Evolutionary conservation across 2,329 filamentous ascomycete genomes (phyloP).

Genomic region (Curvularia eragrostidis): DNA sequence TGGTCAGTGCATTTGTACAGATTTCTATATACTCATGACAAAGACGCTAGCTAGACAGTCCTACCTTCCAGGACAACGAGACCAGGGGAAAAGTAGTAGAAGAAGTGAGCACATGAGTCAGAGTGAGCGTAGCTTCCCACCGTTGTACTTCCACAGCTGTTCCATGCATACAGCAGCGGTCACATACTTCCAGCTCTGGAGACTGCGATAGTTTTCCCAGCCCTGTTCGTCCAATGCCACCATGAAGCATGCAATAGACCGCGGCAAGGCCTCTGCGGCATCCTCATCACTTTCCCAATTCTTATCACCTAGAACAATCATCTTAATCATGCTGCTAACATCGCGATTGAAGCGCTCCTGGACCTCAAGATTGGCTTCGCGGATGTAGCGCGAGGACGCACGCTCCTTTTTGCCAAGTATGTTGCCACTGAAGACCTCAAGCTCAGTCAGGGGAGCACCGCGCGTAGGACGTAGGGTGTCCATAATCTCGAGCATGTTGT

Average conservation of each 20-base stretch:
- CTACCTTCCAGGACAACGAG: neutral
- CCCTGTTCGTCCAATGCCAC: slow-evolving; percentile 49
- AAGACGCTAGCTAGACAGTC: too few species aligned
- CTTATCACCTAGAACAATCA: slow-evolving; percentile 52
- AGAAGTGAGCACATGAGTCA: slow-evolving; percentile 10
- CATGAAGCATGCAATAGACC: slow-evolving; percentile 59
- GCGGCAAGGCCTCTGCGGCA: slow-evolving; percentile 52
- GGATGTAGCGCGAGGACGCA: slow-evolving; percentile 41
- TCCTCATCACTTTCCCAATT: slow-evolving; percentile 36
- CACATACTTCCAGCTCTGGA: slow-evolving; percentile 62
- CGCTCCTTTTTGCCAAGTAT: slow-evolving; percentile 60
- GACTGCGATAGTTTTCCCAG: slow-evolving; percentile 35
- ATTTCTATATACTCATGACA: too few species aligned
- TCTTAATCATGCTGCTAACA: slow-evolving; percentile 52
- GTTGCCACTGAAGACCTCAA: slow-evolving; percentile 62
- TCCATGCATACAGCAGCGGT: slow-evolving; percentile 59
- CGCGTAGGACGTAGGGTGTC: slow-evolving; percentile 42
- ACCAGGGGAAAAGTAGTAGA: neutral
- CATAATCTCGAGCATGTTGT: slow-evolving; percentile 58
- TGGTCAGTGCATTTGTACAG: neutral
- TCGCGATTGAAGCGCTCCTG: slow-evolving; percentile 53
- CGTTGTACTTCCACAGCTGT: slow-evolving; percentile 52
- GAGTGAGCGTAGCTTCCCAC: slow-evolving; percentile 20
- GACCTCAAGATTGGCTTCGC: slow-evolving; percentile 44
- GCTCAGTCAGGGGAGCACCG: slow-evolving; percentile 39